Evolutionary conservation across 1,284 basidiomycete genomes (phyloP).

Genomic region (Sanghuangporus baumii): DNA sequence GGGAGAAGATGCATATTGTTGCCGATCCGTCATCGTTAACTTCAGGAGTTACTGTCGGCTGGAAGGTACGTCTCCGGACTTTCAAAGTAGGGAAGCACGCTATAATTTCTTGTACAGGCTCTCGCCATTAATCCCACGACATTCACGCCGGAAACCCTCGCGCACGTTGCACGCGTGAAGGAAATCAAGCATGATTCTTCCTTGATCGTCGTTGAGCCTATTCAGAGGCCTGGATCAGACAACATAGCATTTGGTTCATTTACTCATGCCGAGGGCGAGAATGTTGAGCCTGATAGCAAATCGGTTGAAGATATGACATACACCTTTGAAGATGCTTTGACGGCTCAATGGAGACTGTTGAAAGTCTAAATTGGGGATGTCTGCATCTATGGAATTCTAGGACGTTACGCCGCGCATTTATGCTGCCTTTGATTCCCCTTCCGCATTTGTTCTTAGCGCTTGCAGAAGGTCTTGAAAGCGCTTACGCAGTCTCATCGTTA

Average conservation of each 20-base stretch:
- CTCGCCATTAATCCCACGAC: conserved; percentile 48
- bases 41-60: conserved; percentile 37
- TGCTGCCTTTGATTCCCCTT: conserved; percentile 18
- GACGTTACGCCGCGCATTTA: background rate
- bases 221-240: conserved; percentile 7
- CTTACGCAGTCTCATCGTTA: conserved; percentile 24
- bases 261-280: background rate
- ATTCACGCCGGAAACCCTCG: conserved; percentile 46
- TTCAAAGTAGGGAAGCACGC: background rate
- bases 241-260: conserved; percentile 11
- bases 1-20: conserved; percentile 33
- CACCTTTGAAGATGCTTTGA: conserved; percentile 3
- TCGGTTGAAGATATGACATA: conserved; percentile 3
- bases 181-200: background rate
- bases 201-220: background rate
- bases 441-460: conserved; percentile 23
- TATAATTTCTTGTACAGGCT: conserved; percentile 29
- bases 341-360: conserved; percentile 2
- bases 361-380: background rate
- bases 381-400: background rate
- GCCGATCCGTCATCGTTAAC: conserved; percentile 28
- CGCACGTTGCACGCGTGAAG: conserved; percentile 36
- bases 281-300: background rate
- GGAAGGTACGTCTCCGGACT: conserved; percentile 39
- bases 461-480: conserved; percentile 26